phyloP scores from a whole-genome alignment of 306 rosid species.

The Spatholobus suberectus region DNA sequence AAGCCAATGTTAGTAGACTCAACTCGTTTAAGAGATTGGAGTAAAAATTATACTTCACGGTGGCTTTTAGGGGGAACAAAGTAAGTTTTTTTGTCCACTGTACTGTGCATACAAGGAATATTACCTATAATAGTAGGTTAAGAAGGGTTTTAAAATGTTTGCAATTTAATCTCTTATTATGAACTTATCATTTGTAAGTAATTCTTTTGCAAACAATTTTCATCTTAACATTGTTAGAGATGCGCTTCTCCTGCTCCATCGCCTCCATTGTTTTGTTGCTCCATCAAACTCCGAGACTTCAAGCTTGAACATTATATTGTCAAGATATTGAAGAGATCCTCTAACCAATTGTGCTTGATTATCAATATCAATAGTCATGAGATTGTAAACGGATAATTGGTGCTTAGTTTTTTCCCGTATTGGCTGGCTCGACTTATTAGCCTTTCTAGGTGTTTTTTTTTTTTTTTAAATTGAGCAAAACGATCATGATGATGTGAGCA shows the following conservation, averaged over 20 bases:
- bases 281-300: background rate
- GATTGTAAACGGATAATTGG: background rate
- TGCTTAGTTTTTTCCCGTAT: background rate
- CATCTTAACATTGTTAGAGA: too few relatives aligned
- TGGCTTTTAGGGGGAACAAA: background rate
- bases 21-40: background rate
- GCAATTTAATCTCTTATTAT: too few relatives aligned
- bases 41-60: background rate
- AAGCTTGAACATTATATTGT: background rate
- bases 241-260: background rate
- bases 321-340: background rate
- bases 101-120: too few relatives aligned
- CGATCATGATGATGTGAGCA: too few relatives aligned
- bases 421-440: background rate
- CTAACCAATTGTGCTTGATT: too few relatives aligned
- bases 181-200: too few relatives aligned
- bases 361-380: background rate
- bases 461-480: too few relatives aligned
- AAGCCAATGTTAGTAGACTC: background rate
- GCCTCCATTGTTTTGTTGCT: background rate
- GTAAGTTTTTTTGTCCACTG: too few relatives aligned
- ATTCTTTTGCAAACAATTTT: too few relatives aligned
- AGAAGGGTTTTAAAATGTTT: too few relatives aligned
- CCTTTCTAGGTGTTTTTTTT: too few relatives aligned
- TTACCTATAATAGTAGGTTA: too few relatives aligned